Conservation (phyloP, 352 stramenopile species). For the Globisporangium nagaii region DNA sequence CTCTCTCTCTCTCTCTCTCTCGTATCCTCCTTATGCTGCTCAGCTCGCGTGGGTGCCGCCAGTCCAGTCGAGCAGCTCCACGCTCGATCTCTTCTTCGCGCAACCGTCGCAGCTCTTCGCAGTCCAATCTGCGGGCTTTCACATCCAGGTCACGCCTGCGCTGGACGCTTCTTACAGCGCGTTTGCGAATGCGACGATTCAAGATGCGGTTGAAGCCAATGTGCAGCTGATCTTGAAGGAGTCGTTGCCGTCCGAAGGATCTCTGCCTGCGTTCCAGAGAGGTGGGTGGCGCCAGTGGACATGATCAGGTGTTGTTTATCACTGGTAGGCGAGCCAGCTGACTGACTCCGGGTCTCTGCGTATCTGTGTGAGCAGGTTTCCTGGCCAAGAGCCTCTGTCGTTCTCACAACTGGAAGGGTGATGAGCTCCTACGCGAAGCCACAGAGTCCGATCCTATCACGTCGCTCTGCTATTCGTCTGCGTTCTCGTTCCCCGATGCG, state of each 20-base stretch:
- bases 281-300: too few species aligned
- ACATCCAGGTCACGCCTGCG: constrained; percentile 14
- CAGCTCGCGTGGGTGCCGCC: constrained; percentile 32
- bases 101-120: constrained; percentile 18
- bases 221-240: constrained; percentile 20
- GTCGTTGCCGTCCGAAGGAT: constrained; percentile 13
- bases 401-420: constrained; percentile 18
- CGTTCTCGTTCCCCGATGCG: constrained; percentile 18
- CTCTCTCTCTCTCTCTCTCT: too few species aligned
- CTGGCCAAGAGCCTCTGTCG: constrained; percentile 36
- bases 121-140: constrained; percentile 26
- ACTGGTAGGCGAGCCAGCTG: background rate
- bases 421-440: background rate
- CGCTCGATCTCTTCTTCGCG: constrained; percentile 28
- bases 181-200: constrained; percentile 11
- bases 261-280: constrained; percentile 9
- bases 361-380: constrained; percentile 19
- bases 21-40: background rate
- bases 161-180: background rate
- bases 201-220: constrained; percentile 29
- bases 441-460: background rate
- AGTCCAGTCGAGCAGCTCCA: constrained; percentile 19
- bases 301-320: background rate
- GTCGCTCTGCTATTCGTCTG: constrained; percentile 29
- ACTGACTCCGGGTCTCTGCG: background rate